A percentile compares a stretch with the other conserved stretches of the same genome.
Conservation (phyloP, 1,284 basidiomycete species). For the Papiliotrema fonsecae region DNA sequence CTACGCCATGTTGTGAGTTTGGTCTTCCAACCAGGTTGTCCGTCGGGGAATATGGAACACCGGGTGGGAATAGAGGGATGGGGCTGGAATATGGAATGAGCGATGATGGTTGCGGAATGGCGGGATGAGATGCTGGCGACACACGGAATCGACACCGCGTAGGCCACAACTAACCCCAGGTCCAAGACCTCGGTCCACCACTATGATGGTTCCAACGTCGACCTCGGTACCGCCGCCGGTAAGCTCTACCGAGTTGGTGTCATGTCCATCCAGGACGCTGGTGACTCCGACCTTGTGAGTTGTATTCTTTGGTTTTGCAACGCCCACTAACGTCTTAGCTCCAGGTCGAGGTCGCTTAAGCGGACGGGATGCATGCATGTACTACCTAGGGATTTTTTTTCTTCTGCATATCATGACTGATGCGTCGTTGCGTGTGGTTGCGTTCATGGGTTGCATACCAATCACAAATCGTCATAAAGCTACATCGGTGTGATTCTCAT, state of each 20-base stretch:
- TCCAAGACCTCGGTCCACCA: slow-evolving; percentile 97
- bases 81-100: not conserved
- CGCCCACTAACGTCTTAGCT: slow-evolving; percentile 20
- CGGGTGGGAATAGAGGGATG: no score
- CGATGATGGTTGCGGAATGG: no score
- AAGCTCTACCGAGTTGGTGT: slow-evolving; percentile 99
- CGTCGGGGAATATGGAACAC: no score
- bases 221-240: slow-evolving; percentile 97
- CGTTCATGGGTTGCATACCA: no score
- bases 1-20: slow-evolving; percentile 86
- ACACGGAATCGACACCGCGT: no score
- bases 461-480: no score
- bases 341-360: slow-evolving; percentile 40
- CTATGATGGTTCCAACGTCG: slow-evolving; percentile 94
- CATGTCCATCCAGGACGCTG: slow-evolving; percentile 94
- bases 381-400: slow-evolving; percentile 21
- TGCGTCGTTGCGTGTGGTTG: no score
- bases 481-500: slow-evolving; percentile 32
- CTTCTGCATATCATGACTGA: not conserved
- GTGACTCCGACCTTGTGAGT: slow-evolving; percentile 85
- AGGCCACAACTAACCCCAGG: no score
- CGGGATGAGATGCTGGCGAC: no score
- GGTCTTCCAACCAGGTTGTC: not conserved
- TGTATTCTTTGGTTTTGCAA: not conserved
- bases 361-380: slow-evolving; percentile 33